A percentile compares a stretch with the other conserved stretches of the same genome.
Evolutionary conservation across 805 yeast genomes (phyloP).

Genomic region (Sungouiozyma intestinalis): DNA sequence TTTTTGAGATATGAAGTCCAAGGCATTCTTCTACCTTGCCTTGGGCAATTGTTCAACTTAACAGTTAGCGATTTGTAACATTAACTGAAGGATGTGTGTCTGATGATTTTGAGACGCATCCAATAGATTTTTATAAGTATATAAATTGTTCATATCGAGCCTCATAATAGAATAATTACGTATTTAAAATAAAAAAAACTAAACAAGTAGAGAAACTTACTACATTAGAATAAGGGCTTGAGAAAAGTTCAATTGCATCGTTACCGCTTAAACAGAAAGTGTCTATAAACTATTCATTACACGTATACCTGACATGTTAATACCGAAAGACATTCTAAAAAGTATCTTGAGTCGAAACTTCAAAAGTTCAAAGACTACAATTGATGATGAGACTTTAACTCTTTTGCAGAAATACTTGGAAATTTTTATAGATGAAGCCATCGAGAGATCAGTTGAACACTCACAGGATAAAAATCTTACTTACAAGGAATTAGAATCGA

Average conservation of each 20-base stretch:
- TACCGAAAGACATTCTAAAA: slow-evolving; percentile 18
- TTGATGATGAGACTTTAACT: slow-evolving; percentile 15
- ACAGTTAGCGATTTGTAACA: not conserved
- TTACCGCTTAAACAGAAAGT: too few relatives aligned
- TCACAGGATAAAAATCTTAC: slow-evolving; percentile 12
- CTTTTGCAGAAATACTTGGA: slow-evolving; percentile 20
- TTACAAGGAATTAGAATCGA: slow-evolving; percentile 22
- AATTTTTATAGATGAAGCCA: slow-evolving; percentile 23
- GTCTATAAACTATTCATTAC: too few relatives aligned
- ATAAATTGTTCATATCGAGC: not conserved
- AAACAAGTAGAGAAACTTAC: too few relatives aligned
- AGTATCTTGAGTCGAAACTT: slow-evolving; percentile 15
- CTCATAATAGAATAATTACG: not conserved
- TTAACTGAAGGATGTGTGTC: not conserved
- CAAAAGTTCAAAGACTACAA: slow-evolving; percentile 12
- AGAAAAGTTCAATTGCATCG: too few relatives aligned
- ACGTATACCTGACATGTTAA: slow-evolving; percentile 1
- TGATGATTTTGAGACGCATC: not conserved
- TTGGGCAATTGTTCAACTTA: not conserved
- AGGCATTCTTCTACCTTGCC: not conserved
- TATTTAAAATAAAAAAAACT: too few relatives aligned
- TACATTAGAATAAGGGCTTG: too few relatives aligned
- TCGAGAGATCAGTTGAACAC: slow-evolving; percentile 21
- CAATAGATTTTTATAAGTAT: too few relatives aligned
- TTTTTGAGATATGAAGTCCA: not conserved